Percentiles rank a stretch among this genome's conserved stretches.
Conservation (phyloP, 1,284 basidiomycete genomes). For the Porogramme epimiltina region DNA sequence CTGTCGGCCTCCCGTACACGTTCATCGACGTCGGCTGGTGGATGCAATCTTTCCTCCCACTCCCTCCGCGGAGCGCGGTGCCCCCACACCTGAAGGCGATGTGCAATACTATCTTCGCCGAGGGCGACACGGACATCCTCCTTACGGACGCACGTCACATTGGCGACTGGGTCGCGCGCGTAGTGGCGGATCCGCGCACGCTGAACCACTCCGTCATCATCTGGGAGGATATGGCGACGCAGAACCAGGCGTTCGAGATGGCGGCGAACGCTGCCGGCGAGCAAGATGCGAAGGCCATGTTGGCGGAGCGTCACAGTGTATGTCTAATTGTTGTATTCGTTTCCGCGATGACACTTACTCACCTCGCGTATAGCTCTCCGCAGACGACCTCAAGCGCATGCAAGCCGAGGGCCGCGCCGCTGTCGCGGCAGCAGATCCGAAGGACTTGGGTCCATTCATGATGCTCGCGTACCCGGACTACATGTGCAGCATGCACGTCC, state of each 20-base stretch:
- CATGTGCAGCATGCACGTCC: conserved; percentile 20
- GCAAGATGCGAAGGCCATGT: not conserved
- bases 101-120: conserved; percentile 8
- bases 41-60: conserved; percentile 24
- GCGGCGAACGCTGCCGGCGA: conserved; percentile 9
- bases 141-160: conserved; percentile 21
- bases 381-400: not conserved
- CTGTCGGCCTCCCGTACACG: conserved; percentile 21
- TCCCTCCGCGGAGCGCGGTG: not conserved
- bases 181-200: conserved; percentile 29
- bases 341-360: not conserved
- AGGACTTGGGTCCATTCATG: not conserved
- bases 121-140: conserved; percentile 15
- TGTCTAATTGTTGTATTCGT: not conserved
- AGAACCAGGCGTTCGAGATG: conserved; percentile 7
- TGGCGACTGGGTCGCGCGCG: conserved; percentile 25
- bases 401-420: not conserved
- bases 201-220: conserved; percentile 24
- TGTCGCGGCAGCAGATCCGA: not conserved
- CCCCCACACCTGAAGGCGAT: not conserved
- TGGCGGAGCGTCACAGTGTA: not conserved
- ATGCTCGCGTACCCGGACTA: conserved; percentile 15
- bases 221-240: conserved; percentile 24
- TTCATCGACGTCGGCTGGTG: conserved; percentile 31
- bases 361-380: not conserved